Base-by-base conservation (phyloP, 768 basidiomycete species). In the Lentinula detonsa region DNA sequence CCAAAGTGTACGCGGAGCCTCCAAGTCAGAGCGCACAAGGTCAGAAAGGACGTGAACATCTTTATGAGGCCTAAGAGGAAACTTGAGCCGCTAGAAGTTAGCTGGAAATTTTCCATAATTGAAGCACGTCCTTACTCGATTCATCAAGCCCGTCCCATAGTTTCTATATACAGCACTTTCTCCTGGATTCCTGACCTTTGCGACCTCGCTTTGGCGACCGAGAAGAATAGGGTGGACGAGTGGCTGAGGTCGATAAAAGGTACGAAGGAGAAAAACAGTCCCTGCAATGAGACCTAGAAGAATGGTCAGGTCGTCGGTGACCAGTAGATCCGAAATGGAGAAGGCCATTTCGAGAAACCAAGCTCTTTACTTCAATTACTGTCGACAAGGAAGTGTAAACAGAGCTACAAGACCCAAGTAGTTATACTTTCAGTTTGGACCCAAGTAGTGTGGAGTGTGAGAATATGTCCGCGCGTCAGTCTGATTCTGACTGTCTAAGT, bases 191-290 rank as follows among this genome's bases (percentile, higher is more conserved):
- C 95, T 78, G 3, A 95, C 91, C 54, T 87, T 81, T 11, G 86
- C 87, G 31, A 89, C 88, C 71, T 97, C 95, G 66, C 92, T 93
- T 79, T 98, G 95, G 54, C 93, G 78, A 6, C 95, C 94, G 1
- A 98, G 82, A 8, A 96, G 80, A 65, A 98, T 90, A n/a, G 95
- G 95, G 68, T 97, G 95, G 0, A 95, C 93, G 46, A 95, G 83
- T 2, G 89, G 87, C 65, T 90, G 89, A 3, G 89, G 90, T 65
- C 83, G 90, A 75, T 91, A 90, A 62, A 91, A 75, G 70, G 85
- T 91, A 68, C 86, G 86, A 48, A 92, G 76, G 35, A 91, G 78
- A 69, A 91, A 91, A 42, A 91, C 81, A 8, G 88, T 88, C 2
- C 86, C 88, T 4, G 85, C 85, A 39, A 88, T 86, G 63, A 93